Percentiles rank a stretch among this genome's conserved stretches.
Conservation (phyloP, 176 grass and related monocot genomes). For the Pharus latifolius region DNA sequence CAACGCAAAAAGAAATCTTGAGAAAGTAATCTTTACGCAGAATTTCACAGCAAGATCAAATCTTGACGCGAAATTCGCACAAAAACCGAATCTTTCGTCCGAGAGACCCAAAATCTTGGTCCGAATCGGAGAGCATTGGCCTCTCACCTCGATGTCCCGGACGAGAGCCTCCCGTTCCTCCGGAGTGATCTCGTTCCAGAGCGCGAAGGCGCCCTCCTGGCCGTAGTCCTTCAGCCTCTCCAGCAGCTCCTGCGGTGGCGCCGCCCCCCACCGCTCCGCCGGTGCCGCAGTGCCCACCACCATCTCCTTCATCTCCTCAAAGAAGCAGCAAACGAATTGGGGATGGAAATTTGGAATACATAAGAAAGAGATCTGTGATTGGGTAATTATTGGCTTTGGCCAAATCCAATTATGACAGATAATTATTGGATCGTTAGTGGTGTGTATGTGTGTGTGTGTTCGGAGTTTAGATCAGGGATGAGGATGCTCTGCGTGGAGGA, state of each 20-base stretch:
- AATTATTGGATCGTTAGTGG: too few species aligned
- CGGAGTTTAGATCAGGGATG: too few species aligned
- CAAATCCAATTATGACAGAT: too few species aligned
- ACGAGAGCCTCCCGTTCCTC: slow-evolving; percentile 74
- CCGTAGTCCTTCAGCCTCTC: slow-evolving; percentile 89
- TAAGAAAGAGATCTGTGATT: not conserved
- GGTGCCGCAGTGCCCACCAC: slow-evolving; percentile 20
- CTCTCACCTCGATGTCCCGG: slow-evolving; percentile 66
- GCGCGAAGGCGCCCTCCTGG: slow-evolving; percentile 65
- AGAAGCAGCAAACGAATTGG: not conserved
- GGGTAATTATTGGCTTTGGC: not conserved
- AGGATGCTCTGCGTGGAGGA: too few species aligned
- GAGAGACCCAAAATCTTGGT: too few species aligned
- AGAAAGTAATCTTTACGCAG: not conserved
- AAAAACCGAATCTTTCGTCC: too few species aligned
- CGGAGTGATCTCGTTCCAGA: slow-evolving; percentile 78
- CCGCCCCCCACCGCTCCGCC: slow-evolving; percentile 32
- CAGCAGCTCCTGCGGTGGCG: slow-evolving; percentile 74
- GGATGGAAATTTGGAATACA: too few species aligned
- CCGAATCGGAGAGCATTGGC: not conserved
- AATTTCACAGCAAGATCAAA: not conserved
- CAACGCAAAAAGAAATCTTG: not conserved
- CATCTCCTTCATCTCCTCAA: slow-evolving; percentile 32
- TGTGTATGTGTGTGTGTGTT: too few species aligned
- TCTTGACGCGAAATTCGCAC: too few species aligned